These are phyloP conservation scores for Amoebophrya sp. DNA, from an alignment of 169 alveolate genomes.

Conservation along the genomic window DNA sequence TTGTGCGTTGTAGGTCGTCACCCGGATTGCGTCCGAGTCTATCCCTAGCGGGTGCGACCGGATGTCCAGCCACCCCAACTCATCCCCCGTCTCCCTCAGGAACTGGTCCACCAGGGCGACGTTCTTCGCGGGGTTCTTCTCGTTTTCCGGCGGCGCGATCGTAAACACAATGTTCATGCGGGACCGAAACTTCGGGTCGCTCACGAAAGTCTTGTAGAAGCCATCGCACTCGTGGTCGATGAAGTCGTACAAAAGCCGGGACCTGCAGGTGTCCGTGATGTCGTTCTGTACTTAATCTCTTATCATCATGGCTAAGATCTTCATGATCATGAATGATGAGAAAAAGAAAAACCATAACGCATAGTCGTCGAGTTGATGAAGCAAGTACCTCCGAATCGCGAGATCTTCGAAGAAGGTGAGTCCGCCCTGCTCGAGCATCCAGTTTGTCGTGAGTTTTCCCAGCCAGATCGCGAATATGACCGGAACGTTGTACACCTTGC, in stretches of 20 bases:
- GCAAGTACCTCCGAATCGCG: too few relatives aligned
- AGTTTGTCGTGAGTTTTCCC: slow-evolving; percentile 26
- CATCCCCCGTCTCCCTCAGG: slow-evolving; percentile 17
- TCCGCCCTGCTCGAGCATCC: slow-evolving; percentile 33
- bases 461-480: slow-evolving; percentile 27
- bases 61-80: slow-evolving; percentile 33
- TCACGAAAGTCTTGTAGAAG: slow-evolving; percentile 24
- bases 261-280: neutral
- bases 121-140: too few relatives aligned
- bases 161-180: too few relatives aligned
- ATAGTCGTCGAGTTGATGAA: too few relatives aligned
- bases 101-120: too few relatives aligned
- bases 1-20: too few relatives aligned
- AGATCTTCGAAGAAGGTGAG: slow-evolving; percentile 20
- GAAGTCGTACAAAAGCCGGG: neutral
- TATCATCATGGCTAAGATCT: too few relatives aligned
- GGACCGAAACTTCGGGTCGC: neutral
- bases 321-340: neutral
- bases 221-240: slow-evolving; percentile 21
- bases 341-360: neutral
- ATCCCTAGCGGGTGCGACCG: slow-evolving; percentile 30
- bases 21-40: slow-evolving; percentile 24
- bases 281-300: too few relatives aligned
- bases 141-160: too few relatives aligned
- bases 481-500: slow-evolving; percentile 29